Evolutionary conservation across 345 rosid genomes (phyloP).

Genomic region (Populus tremula): DNA sequence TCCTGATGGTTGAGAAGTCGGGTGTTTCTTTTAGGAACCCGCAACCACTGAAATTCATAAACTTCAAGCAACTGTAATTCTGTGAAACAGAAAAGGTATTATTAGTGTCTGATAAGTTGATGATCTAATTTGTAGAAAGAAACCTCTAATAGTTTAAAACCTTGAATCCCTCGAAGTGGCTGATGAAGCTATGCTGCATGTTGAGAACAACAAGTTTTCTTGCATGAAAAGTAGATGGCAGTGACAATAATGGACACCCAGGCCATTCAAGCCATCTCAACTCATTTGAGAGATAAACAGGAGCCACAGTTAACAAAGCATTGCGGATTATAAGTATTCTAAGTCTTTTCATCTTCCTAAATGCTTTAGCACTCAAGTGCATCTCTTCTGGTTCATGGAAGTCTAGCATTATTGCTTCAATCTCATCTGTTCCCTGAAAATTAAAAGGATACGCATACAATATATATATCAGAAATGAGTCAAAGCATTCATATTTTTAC

Average conservation of each 20-base stretch:
- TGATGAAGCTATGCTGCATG: slow-evolving; percentile 13
- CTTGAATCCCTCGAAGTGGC: slow-evolving; percentile 13
- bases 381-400: slow-evolving; percentile 13
- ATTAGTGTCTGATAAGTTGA: not conserved
- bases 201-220: slow-evolving; percentile 19
- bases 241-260: slow-evolving; percentile 7
- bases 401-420: slow-evolving; percentile 19
- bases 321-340: slow-evolving; percentile 18
- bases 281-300: slow-evolving; percentile 10
- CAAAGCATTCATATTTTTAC: too few relatives aligned
- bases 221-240: slow-evolving; percentile 16
- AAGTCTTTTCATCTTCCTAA: slow-evolving; percentile 14
- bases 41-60: slow-evolving; percentile 21
- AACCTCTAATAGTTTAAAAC: not conserved
- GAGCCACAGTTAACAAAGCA: not conserved
- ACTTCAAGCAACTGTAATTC: slow-evolving; percentile 11
- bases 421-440: slow-evolving; percentile 15
- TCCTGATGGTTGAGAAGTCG: slow-evolving; percentile 8
- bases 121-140: not conserved
- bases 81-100: slow-evolving; percentile 2
- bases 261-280: slow-evolving; percentile 25
- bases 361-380: slow-evolving; percentile 1
- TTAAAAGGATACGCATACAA: not conserved
- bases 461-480: too few relatives aligned
- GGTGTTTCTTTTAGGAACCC: slow-evolving; percentile 14